Base-by-base conservation (phyloP, 1,284 basidiomycete species). In the Puccinia polysora region DNA sequence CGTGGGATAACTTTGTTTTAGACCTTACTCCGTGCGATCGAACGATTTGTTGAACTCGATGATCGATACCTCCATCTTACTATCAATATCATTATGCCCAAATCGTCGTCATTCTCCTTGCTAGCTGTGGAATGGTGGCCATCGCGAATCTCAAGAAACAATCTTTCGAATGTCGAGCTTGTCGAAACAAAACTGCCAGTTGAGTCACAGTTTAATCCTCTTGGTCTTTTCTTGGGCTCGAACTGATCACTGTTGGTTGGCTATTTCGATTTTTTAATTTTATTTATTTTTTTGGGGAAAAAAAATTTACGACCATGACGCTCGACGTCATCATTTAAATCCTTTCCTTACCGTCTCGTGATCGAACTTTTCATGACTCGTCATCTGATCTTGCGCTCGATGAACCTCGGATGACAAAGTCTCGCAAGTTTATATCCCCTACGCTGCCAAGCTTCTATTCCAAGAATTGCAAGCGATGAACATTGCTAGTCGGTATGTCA, bases 161-260 rank as follows among this genome's bases (percentile, higher is more conserved):
- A 76, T 81, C 81, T 68, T 84, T 83, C 79, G 82, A 83, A 77
- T 92, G 90, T 78, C 87, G 90, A 73, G 88, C 92, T 49, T 97
- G 93, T 82, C 89, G 92, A 79, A 97, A 96, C 83, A 94, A 93
- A 83, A 95, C 92, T 40, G 89, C 89, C 56, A 89, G 89, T 78
- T 93, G 90, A 70, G 91, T 94, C 77, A 81, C 93, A 23, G 91
- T 90, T 78, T 91, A 93, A 81, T 91, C 91, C 47, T 93, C 93
- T 78, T 91, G 91, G 15, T 90, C 90, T 20, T 73, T 40, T 23
- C 36, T 38, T 52, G 8, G 50, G 25, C 8, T 10, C 7, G 15
- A 23, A 10, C 8, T 10, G 10, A 10, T 7, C 7, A 52, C 25
- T 28, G 50, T 20, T 23, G n/a, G 1, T 5, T 32, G 32, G 15